Evolutionary conservation across 257 asterid species (phyloP), one percentile per base, ranked within the genome.

Genomic region (Gentiana macrophylla): DNA sequence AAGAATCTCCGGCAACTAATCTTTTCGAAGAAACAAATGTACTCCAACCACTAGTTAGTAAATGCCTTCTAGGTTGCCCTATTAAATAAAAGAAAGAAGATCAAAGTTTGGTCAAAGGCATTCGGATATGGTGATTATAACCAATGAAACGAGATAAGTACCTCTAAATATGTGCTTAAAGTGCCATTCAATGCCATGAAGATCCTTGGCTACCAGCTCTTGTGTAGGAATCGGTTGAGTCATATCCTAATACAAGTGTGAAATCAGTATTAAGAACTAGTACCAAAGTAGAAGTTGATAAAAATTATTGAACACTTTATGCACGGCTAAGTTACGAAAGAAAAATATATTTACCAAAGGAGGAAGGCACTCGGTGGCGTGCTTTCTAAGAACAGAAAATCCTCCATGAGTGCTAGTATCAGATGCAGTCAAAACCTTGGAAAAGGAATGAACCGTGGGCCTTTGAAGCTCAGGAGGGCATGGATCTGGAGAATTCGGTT

Each of bases 321-420:
- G 48, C 12, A 36, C 13, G 46, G 57, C 47, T 38, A 38, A 38
- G 45, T 4, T 38, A 38, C 7, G 8, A 38, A 38, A 38, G 45
- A 8, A 38, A 38, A 55, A 48, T 35, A 35, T 53, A 50, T 53
- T 69, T 82, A 87, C 96, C 96, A 87, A 67, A 6, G 86, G 87
- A 32, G 96, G 96, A 56, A 87, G 96, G 71, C 96, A 87, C 50
- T 87, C 94, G 7, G 73, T 87, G 3, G 96, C 96, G 35, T 87
- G 96, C 62, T 80, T 87, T 11, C 96, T 82, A 50, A 84, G 96
- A 57, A 87, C 96, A 5, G 96, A 87, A 62, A 87, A 87, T 61
- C 96, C 96, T 58, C 96, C 96, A 34, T 87, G 96, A 2, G 96
- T 87, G 69, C 94, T 87, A 13, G 96, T 87, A 72, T 87, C 96